Evolutionary conservation across 1,284 basidiomycete species (phyloP), one percentile per base, ranked within the genome.

Genomic region (Marasmius oreades): DNA sequence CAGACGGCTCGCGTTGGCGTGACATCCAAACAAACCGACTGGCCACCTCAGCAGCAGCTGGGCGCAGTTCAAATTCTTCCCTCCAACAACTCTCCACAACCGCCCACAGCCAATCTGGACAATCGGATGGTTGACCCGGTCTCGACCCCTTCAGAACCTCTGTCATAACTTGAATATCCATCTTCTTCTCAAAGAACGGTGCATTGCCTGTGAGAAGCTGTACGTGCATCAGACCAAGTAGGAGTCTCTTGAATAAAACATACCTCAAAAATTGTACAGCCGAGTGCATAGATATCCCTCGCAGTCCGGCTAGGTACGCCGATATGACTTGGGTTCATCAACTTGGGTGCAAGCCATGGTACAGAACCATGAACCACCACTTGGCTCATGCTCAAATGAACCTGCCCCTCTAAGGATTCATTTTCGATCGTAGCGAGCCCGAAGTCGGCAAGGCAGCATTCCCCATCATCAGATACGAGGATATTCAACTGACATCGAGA

Each of bases 261-360:
- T 23, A 58, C 57, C 36, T 58, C 57, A n/a, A 36, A 47, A 23
- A 58, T 48, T 5, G 57, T 58, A 18, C 57, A 55, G 20, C 53
- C 57, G 12, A 58, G 46, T 8, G 57, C 53, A 31, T 58, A 58
- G 0, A 58, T 52, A 48, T 58, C 57, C 37, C 57, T 51, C 12
- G 57, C 33, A 14, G 50, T 22, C n/a, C 14, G 50, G 4, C 20
- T 37, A 11, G 42, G 43, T 7, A 8, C 42, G 2, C 22, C 23
- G n/a, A 34, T 20, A 7, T 12, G 20, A 12, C 34, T 18, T 3
- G 57, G 57, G 33, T 33, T 52, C 28, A 55, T 47, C 33, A 52
- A 23, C 33, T 58, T 53, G 3, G 53, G 57, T 1, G 57, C 53
- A 12, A 51, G 16, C 57, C 57, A 58, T 2, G 52, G 57, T 12